These are phyloP conservation scores for Scenedesmus sp. DNA, from an alignment of 163 green algal species.

Conservation along the genomic window DNA sequence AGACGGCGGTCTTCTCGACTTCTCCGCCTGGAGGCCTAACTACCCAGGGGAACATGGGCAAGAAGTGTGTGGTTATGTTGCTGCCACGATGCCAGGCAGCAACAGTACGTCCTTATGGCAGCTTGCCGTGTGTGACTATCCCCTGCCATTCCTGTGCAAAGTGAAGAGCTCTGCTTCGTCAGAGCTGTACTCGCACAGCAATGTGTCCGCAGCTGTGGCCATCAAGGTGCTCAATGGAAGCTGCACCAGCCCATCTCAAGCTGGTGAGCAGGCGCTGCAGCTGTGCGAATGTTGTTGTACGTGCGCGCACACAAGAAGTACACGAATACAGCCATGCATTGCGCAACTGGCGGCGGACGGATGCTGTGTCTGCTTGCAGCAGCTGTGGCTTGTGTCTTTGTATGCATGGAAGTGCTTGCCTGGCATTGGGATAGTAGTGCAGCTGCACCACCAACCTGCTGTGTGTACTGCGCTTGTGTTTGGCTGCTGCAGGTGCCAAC, in stretches of 20 bases:
- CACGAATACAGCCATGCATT: neutral
- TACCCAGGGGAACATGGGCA: neutral
- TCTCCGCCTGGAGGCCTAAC: neutral
- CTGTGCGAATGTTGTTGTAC: neutral
- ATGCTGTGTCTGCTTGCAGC: neutral
- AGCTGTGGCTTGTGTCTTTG: neutral
- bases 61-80: neutral
- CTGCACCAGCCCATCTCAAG: neutral
- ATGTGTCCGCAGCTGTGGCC: neutral
- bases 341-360: too few relatives aligned
- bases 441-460: neutral
- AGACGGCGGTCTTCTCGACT: neutral
- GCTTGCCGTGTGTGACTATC: neutral
- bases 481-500: neutral
- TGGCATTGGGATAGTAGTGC: neutral
- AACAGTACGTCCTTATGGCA: neutral
- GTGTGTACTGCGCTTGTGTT: neutral
- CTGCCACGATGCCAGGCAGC: neutral
- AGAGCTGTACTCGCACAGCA: neutral
- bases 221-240: neutral
- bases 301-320: neutral
- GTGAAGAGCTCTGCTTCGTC: neutral
- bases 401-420: neutral
- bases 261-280: neutral
- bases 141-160: neutral